Conservation (phyloP, 371 early-diverging fungal genomes). For the Homolaphlyctis polyrhiza region DNA sequence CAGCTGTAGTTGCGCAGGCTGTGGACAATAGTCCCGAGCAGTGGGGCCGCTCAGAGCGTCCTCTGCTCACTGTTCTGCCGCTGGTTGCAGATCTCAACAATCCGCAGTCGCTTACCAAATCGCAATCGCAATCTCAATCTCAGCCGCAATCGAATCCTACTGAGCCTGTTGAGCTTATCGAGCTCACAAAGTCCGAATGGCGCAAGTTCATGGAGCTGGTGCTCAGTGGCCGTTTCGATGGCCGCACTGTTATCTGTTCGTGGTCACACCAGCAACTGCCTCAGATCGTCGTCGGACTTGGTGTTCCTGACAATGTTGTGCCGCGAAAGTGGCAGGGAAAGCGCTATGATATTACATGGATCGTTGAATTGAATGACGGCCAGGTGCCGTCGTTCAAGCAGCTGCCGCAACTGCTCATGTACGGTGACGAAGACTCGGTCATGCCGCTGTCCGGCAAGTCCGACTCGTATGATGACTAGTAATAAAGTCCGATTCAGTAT, state of each 20-base stretch:
- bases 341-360: conserved; percentile 46
- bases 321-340: conserved; percentile 37
- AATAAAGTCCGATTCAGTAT: no score
- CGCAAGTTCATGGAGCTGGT: conserved; percentile 10
- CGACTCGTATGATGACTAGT: no score
- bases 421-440: conserved; percentile 27
- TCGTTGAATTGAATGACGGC: conserved; percentile 12
- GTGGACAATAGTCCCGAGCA: conserved; percentile 19
- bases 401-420: conserved; percentile 34
- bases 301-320: conserved; percentile 17
- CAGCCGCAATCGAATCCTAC: background rate
- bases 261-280: conserved; percentile 44
- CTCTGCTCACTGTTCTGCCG: conserved; percentile 29
- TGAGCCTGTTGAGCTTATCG: conserved; percentile 6
- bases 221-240: conserved; percentile 7
- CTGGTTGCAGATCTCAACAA: background rate
- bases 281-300: conserved; percentile 26
- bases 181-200: conserved; percentile 19
- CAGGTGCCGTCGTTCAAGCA: conserved; percentile 17
- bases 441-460: no score
- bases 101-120: background rate
- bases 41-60: conserved; percentile 23
- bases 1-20: conserved; percentile 32
- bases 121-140: background rate
- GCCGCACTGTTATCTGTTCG: conserved; percentile 25